Evolutionary conservation across 2,329 filamentous ascomycete genomes (phyloP), one percentile per base, ranked within the genome.

Genomic region (Didymella exigua): DNA sequence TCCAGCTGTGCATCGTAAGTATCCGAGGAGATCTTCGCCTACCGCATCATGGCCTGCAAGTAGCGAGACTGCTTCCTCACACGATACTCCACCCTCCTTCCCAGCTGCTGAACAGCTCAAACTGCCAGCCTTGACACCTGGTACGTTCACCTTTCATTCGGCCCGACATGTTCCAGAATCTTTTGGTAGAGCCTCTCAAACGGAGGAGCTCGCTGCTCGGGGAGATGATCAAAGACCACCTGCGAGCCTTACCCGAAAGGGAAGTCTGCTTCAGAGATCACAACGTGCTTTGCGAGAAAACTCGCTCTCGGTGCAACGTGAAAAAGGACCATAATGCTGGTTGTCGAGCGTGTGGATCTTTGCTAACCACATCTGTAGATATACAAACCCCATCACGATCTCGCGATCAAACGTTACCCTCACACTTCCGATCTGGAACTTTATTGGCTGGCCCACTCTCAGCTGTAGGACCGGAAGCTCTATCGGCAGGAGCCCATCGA

Each of bases 1-100:
- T 48, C 67, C 70, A 14, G 54, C 58, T 14, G 55, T 74, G 14
- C 71, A 74, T 47, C 61, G 70, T 26, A 71, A 67, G 47, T 72
- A 68, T 31, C 62, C 65, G 2, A 57, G 50, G 54, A 61, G 50
- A 31, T 37, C 46, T 16, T 55, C 52, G 11, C 52, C 52, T 13
- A 6, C 30, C 30, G 29, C 37, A 21, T 48, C 50, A 27, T 51
- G 52, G 52, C 50, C 48, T 38, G 44, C 49, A 33, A 51, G 55
- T 19, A 62, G 54, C 41, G 54, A 58, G 5, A 55, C 49, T 18
- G 31, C 51, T 2, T 60, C 61, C 10, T 59, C 59, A 9, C 30
- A 48, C 16, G 56, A 56, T 26, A 50, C 60, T 26, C 50, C 61
- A 13, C 38, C 51, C 3, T 46, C 46, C 16, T 7, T 55, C 23